Conservation (phyloP, 179 eudicot species). For the Sideroxylon spinosum region DNA sequence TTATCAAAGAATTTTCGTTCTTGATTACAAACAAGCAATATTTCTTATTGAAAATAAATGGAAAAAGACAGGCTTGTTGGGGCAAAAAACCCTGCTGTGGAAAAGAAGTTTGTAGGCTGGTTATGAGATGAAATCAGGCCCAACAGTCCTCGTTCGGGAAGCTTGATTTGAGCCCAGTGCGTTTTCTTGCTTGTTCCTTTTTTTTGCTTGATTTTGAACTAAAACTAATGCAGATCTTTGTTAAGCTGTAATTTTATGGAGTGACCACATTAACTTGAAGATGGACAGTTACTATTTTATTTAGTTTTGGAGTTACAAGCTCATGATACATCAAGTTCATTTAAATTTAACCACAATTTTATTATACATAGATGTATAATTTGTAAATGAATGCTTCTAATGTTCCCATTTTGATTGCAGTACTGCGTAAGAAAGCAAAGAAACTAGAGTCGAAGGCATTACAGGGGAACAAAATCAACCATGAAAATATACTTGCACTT, state of each 20-base stretch:
- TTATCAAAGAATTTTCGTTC: not conserved
- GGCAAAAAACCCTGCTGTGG: no score
- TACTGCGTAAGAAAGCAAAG: conserved; percentile 40
- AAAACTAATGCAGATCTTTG: not conserved
- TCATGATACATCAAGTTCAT: not conserved
- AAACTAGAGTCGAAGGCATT: conserved; percentile 39
- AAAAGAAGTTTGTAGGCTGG: no score
- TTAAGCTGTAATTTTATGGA: not conserved
- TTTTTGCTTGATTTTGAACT: not conserved
- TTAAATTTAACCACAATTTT: not conserved
- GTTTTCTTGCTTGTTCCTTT: not conserved
- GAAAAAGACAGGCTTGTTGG: no score
- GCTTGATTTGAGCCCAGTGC: not conserved
- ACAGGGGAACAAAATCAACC: conserved; percentile 26
- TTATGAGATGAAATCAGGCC: not conserved
- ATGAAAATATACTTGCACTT: conserved; percentile 33
- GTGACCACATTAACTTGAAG: not conserved
- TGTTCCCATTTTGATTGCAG: conserved; percentile 32
- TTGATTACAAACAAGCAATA: not conserved
- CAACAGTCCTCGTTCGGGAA: not conserved
- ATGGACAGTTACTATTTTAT: not conserved
- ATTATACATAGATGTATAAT: not conserved
- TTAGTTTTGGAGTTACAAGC: not conserved
- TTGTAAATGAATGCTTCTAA: not conserved
- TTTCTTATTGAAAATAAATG: no score